Percentiles rank a stretch among this genome's conserved stretches.
phyloP scores from a whole-genome alignment of 2,329 filamentous ascomycete species.

The Neocucurbitaria cava region DNA sequence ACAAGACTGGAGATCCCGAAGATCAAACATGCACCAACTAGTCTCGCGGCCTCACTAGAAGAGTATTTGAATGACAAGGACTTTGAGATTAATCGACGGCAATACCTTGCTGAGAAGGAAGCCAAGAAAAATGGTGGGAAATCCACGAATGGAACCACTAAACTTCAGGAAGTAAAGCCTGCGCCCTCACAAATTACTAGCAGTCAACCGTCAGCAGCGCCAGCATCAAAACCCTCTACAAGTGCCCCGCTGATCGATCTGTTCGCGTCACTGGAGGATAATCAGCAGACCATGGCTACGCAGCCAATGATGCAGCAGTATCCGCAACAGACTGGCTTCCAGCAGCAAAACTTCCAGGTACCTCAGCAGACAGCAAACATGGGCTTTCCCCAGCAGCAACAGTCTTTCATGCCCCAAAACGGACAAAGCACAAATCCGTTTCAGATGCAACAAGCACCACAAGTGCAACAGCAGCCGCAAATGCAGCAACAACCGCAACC shows the following conservation, averaged over 20 bases:
- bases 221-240: conserved; percentile 17
- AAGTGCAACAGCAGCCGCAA: conserved; percentile 58
- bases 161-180: conserved; percentile 44
- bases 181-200: conserved; percentile 33
- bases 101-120: conserved; percentile 89
- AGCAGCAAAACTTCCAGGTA: conserved; percentile 35
- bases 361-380: conserved; percentile 52
- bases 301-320: conserved; percentile 45
- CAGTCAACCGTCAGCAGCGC: conserved; percentile 28
- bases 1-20: conserved; percentile 95
- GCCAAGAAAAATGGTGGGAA: conserved; percentile 65
- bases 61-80: conserved; percentile 95
- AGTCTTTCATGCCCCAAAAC: conserved; percentile 62
- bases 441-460: conserved; percentile 69
- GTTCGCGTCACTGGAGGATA: conserved; percentile 44
- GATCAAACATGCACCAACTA: conserved; percentile 94
- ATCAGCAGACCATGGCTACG: conserved; percentile 45
- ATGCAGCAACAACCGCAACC: conserved; percentile 49
- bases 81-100: conserved; percentile 90
- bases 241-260: conserved; percentile 44
- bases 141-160: conserved; percentile 46
- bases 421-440: conserved; percentile 85
- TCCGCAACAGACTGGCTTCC: conserved; percentile 38
- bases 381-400: conserved; percentile 42
- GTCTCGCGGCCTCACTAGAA: conserved; percentile 85